Percentiles rank a stretch among this genome's conserved stretches.
Conservation (phyloP, 1,284 basidiomycete genomes). For the Ganoderma meredithae region DNA sequence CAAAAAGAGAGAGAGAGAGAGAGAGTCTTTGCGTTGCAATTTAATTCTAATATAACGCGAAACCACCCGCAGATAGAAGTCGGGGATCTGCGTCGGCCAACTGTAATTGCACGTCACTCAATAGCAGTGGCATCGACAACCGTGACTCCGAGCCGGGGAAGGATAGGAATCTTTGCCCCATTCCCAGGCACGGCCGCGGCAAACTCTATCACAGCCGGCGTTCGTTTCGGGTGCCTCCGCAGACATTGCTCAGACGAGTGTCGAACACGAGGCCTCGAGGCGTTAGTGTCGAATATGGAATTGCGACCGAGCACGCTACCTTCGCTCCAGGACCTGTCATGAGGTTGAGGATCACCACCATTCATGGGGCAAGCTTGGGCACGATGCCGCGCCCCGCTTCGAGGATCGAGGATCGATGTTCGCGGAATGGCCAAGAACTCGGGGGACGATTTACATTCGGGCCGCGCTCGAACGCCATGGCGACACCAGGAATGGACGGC, state of each 20-base stretch:
- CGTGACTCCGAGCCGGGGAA: background rate
- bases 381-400: background rate
- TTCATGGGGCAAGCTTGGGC: background rate
- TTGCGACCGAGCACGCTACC: background rate
- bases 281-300: background rate
- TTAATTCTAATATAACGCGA: too few species aligned
- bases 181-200: slow-evolving; percentile 2
- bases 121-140: background rate
- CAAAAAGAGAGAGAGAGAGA: too few species aligned
- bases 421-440: background rate
- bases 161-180: background rate
- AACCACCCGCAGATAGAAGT: too few species aligned
- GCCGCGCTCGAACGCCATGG: background rate
- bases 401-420: background rate
- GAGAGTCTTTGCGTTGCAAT: too few species aligned
- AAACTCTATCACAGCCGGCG: slow-evolving; percentile 1
- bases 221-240: slow-evolving; percentile 4
- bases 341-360: background rate
- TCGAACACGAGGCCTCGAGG: background rate
- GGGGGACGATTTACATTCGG: slow-evolving; percentile 4
- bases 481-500: background rate
- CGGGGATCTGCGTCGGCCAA: background rate
- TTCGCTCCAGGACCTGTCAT: background rate
- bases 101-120: too few species aligned
- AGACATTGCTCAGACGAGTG: background rate